Evolutionary conservation across 768 basidiomycete species (phyloP), one percentile per base, ranked within the genome.

Genomic region (Leccinum sublutescens): DNA sequence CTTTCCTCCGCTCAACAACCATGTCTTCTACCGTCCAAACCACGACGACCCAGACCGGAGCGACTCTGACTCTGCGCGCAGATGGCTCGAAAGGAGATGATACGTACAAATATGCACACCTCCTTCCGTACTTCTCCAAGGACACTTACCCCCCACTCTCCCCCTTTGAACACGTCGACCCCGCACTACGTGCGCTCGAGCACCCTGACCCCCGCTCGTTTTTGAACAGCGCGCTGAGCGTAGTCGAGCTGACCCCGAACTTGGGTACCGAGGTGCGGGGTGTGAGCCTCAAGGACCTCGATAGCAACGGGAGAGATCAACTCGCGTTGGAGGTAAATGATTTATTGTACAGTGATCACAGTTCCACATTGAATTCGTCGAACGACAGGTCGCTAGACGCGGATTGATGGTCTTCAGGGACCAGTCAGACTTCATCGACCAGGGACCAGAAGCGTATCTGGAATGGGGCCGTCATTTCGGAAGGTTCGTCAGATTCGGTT

Each of bases 81-180:
- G 53, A 58, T 29, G 52, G 25, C 31, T 8, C 43, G 7, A 49
- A 66, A 29, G 55, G 27, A 23, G 56, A 64, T 40, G 62, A 60
- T 27, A 10, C 50, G 9, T 92, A 93, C 76, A 77, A 77, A 47
- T 93, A 92, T 71, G 76, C 82, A 3, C 82, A 85, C 65, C 85
- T 90, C 52, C 78, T 93, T 12, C 91, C 92, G 8, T 68, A 82
- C 49, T 87, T 88, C 72, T 82, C 85, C 58, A 74, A 76, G 43
- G 78, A 83, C 58, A 76, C 76, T 29, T 88, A 87, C 61, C 85
- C 88, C 25, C 86, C 90, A 6, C 76, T 93, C 57, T 79, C 78
- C 14, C 84, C 87, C 2, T 93, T 88, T 72, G 81, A 86, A 54
- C 90, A 93, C 66, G 76, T 80, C 68, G 91, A 95, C 75, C 91